Evolutionary conservation across 495 filamentous ascomycete species (phyloP), one percentile per base, ranked within the genome.

Genomic region (Penicillium waksmanii): DNA sequence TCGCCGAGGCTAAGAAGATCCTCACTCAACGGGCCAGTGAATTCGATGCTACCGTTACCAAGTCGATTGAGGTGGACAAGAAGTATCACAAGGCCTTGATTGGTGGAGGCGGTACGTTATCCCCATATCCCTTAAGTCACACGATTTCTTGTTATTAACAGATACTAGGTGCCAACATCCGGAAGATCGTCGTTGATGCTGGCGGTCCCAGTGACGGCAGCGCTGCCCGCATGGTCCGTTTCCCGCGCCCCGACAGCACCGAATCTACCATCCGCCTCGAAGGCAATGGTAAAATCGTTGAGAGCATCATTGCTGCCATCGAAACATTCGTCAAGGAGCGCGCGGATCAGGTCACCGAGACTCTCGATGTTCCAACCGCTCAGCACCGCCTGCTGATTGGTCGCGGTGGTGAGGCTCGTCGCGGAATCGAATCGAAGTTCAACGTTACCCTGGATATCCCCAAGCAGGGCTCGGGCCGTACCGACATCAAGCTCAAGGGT

Each of bases 381-480:
- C 96, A 96, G 78, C 96, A 98, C 70, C 84, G 92, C 34, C 80
- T 91, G 10, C 82, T 99, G 13, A 97, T 99, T 65, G 95, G 95
- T 47, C 90, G 92, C 40, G 93, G 92, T 58, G 95, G 95, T 53
- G 91, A 95, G 53, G 87, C 86, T 36, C 87, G 93, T 60, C 88
- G 90, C 51, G 82, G 84, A 44, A 84, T 99, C n/a, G 95, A 98
- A 77, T 84, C 89, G 21, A 84, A 91, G 69, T 96, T 98, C 81
- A 87, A 87, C 57, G 87, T 99, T 64, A 87, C 86, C 15, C 84
- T 99, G 60, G 92, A 97, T 63, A 89, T 99, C 53, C 95, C 95
- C 11, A 89, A 90, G 62, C 84, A 89, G 51, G 92, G 92, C 17
- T 84, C 82, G 47, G 81, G 79, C 23, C 82, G 85, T 55, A 81